Conservation (phyloP, 2,329 filamentous ascomycete genomes). For the Paecilomyces formosus region DNA sequence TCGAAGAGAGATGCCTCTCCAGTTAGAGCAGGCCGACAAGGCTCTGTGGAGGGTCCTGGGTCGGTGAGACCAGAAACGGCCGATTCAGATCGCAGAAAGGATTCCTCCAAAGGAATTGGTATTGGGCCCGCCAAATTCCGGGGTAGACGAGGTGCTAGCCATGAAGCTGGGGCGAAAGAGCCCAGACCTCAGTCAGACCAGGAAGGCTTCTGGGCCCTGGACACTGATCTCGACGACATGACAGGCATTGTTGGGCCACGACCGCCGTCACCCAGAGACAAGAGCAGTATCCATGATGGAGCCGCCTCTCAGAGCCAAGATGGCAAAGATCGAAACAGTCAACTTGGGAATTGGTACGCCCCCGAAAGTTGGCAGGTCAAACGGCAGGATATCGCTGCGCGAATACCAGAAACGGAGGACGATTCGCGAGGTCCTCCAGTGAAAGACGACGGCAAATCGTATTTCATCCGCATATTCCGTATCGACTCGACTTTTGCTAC, state of each 20-base stretch:
- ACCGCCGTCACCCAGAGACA: constrained; percentile 64
- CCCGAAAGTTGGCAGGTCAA: constrained; percentile 96
- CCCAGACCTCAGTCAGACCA: constrained; percentile 43
- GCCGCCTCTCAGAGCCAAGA: constrained; percentile 20
- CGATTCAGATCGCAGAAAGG: constrained; percentile 33
- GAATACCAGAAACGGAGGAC: constrained; percentile 47
- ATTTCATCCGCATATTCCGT: constrained; percentile 92
- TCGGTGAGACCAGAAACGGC: constrained; percentile 10
- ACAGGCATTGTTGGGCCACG: constrained; percentile 72
- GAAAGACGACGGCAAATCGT: constrained; percentile 68
- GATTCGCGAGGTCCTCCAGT: constrained; percentile 62
- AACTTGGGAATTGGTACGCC: constrained; percentile 68
- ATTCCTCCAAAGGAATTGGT: constrained; percentile 24
- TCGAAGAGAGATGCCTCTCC: constrained; percentile 27
- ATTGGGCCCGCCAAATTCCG: constrained; percentile 27
- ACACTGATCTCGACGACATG: constrained; percentile 86
- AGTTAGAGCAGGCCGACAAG: constrained; percentile 21
- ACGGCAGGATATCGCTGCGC: constrained; percentile 39
- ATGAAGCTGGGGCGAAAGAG: constrained; percentile 20
- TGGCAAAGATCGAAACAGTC: constrained; percentile 23
- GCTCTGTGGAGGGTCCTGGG: constrained; percentile 25
- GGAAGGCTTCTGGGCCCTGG: constrained; percentile 64
- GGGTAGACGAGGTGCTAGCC: constrained; percentile 23
- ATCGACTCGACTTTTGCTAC: constrained; percentile 92
- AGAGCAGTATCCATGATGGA: constrained; percentile 26